These are phyloP conservation scores for Leccinum sublutescens DNA, from an alignment of 768 basidiomycete genomes.

Conservation along the genomic window DNA sequence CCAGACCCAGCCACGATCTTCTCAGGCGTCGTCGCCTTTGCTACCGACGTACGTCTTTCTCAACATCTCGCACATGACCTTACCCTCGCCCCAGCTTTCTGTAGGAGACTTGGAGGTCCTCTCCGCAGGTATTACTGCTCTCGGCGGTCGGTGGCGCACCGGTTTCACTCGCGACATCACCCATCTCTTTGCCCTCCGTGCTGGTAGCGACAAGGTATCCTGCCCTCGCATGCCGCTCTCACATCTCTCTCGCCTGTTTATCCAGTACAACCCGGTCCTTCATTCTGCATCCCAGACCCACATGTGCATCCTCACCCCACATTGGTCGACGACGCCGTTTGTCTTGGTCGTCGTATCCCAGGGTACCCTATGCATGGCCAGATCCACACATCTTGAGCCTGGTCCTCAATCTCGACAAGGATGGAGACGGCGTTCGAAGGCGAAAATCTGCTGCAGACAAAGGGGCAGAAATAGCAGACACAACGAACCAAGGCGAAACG, in stretches of 20 bases:
- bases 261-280: conserved; percentile 45
- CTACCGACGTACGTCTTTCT: conserved; percentile 51
- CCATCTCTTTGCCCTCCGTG: conserved; percentile 69
- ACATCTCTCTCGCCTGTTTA: not conserved
- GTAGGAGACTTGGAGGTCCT: conserved; percentile 31
- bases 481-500: conserved; percentile 21
- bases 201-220: conserved; percentile 43
- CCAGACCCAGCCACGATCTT: conserved; percentile 77
- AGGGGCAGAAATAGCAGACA: conserved; percentile 21
- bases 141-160: conserved; percentile 79
- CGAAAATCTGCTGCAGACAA: conserved; percentile 25
- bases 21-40: conserved; percentile 76
- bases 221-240: not conserved
- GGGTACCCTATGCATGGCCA: conserved; percentile 72
- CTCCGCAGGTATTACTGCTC: conserved; percentile 63
- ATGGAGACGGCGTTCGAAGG: conserved; percentile 19
- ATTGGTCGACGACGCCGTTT: conserved; percentile 80
- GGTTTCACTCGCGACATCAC: conserved; percentile 84
- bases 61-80: not conserved
- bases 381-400: conserved; percentile 52
- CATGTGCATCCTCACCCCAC: conserved; percentile 35
- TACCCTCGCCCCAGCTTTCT: too few species aligned
- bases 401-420: conserved; percentile 15
- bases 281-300: conserved; percentile 62
- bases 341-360: conserved; percentile 52